Base-by-base conservation (phyloP, 805 yeast genomes). In the Wickerhamomyces ciferrii region DNA sequence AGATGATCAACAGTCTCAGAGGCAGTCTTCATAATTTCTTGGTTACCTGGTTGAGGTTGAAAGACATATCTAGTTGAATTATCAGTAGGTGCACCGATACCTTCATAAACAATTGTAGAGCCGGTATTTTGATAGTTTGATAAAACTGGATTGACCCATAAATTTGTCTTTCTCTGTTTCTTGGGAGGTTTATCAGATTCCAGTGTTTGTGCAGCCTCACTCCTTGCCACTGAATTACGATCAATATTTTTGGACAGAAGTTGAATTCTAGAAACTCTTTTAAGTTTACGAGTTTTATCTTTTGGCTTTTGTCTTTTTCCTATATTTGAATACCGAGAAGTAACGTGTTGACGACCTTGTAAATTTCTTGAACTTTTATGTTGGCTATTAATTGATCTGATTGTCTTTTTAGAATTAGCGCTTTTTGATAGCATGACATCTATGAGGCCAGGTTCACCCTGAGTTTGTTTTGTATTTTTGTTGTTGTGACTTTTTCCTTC, bases 81-180 rank as follows among this genome's bases (percentile, higher is more conserved):
- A 10, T 24, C 27, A 24, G 10, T 24, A 24, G 27, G 27, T 10
- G 27, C 43, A 35, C 58, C 48, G 20, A 53, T 9, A 3, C 53
- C 49, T 43, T 58, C 62, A 42, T 32, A 43, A 2, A 58, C 50
- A 2, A 50, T 45, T 1, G 60, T 56, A 2, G 59, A 50, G 17
- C 41, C 31, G 10, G 45, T 48, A 7, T 10, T 27, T 10, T 10
- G 31, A 27, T 27, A 27, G 14, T 27, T 27, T 10, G 14, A 13
- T 8, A 27, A 4, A 14, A 4, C 14, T 27, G 25, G 17, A 15
- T 41, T 20, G 8, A 27, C 15, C 31, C 27, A 18, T 6, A 18
- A 19, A 14, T 11, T 3, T 3, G 23, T 24, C 18, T 17, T 29
- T 27, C 9, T 18, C 15, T 18, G 36, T 17, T n/a, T n/a, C 14